Evolutionary conservation across 2,329 filamentous ascomycete species (phyloP), one percentile per base, ranked within the genome.

Genomic region (Onygenales sp.): DNA sequence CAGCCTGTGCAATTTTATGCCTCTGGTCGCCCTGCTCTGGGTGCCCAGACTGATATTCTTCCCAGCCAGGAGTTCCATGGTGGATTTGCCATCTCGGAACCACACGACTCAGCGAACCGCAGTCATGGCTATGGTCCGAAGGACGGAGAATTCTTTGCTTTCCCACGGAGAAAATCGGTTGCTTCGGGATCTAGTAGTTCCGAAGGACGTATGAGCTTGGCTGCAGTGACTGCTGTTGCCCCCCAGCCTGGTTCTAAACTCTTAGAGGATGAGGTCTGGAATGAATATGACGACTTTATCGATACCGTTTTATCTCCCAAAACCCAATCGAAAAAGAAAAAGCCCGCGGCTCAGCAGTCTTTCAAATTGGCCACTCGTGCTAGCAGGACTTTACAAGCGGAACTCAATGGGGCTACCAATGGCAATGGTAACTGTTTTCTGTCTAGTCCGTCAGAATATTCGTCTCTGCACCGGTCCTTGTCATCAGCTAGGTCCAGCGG

Each of bases 211-310:
- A 72, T 78, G 50, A 82, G 79, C 53, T 83, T 79, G 58, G 76
- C 78, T 10, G 79, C 79, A 5, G 81, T 84, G 3, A 87, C 83
- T 13, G 84, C 87, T 6, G 71, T 89, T 2, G 74, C 87, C 21
- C 86, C 86, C 0, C 72, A 75, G 2, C 75, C 81, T 1, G 76
- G 75, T 44, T 81, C 83, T 3, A 84, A 82, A 0, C 77, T 85
- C 3, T 82, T 75, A 1, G 87, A 94, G 59, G 92, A 96, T 61
- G 92, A 96, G 64, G 80, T 95, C 1, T 97, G 92, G 92, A 85
- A 91, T 50, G 92, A 95, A 69, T 96, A 94, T 64, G 85, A 97
- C 59, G 92, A 96, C 61, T 74, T 96, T 10, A 80, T 96, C 52
- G 87, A 87, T 51, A 84, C 88, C 54, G 78, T 83, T 9, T 78